Base-by-base conservation (phyloP, 2,329 filamentous ascomycete species). In the Venturia effusa region DNA sequence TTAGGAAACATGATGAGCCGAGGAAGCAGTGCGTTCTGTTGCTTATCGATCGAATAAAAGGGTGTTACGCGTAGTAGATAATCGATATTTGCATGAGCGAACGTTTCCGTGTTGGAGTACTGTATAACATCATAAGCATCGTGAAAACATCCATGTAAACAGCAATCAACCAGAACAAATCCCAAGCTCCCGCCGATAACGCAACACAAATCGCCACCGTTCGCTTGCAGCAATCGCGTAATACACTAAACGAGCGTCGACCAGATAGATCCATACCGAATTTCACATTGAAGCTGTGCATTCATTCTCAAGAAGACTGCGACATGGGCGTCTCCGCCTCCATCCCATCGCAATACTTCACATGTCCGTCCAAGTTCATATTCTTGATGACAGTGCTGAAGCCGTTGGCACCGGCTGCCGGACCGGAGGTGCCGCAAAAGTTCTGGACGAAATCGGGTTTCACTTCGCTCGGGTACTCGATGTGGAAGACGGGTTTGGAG, bases 401-500 rank as follows among this genome's bases (percentile, higher is more conserved):
- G 0, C 76, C 75, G 0, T 76, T 70, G 0, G 79, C 77, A 66
- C 67, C 32, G 59, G 69, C 61, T 64, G 63, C 59, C 64, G 62
- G 57, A 65, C 67, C 51, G 43, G 63, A 67, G 69, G 70, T 65
- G 67, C 70, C 67, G 70, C 65, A 67, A 69, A 71, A 48, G 66
- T 71, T 67, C 66, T 69, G 69, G 7, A 43, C 59, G 63, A 61
- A 64, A 19, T 64, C 57, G 30, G 34, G 10, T 17, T 61, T 60
- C 62, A 74, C 74, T 66, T 74, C 73, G 54, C 81, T 76, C 2
- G 85, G 85, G 69, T 90, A 90, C 75, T 90, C 88, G 67, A 90
- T 88, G 70, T 89, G 83, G 71, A 89, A 89, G 39, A 90, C 87
- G 1, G 87, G 86, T 72, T 89, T 89, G 39, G 79, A 77, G 6